Conservation (phyloP, 257 asterid species). For the Penstemon newberryi region DNA sequence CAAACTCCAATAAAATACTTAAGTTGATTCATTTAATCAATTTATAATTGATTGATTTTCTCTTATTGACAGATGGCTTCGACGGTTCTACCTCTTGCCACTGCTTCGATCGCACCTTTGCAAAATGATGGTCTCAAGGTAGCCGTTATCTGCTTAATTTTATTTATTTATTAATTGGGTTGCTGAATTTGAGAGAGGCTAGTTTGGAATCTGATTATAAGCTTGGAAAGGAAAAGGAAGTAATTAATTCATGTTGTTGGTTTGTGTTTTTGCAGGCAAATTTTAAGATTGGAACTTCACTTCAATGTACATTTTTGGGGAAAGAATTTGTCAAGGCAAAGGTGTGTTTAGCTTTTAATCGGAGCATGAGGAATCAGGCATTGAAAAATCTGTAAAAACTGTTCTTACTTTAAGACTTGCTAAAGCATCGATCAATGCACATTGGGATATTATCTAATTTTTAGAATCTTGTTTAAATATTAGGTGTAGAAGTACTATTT, state of each 20-base stretch:
- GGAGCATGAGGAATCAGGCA: not conserved
- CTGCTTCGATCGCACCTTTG: not conserved
- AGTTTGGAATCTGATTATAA: too few species aligned
- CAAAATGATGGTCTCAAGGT: slow-evolving; percentile 16
- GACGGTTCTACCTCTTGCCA: not conserved
- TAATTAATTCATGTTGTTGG: not conserved
- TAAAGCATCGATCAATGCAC: not conserved
- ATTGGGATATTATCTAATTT: not conserved
- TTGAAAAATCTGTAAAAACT: not conserved
- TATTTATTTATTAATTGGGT: too few species aligned
- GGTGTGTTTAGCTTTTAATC: slow-evolving; percentile 41
- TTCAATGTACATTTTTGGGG: slow-evolving; percentile 37
- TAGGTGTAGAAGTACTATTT: not conserved
- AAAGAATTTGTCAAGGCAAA: slow-evolving; percentile 39
- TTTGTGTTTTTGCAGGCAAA: slow-evolving; percentile 42
- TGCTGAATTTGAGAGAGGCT: too few species aligned
- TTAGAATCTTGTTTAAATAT: not conserved
- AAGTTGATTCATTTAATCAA: not conserved
- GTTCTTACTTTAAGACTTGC: slow-evolving; percentile 13
- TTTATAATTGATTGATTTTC: not conserved
- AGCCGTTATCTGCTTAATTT: too few species aligned
- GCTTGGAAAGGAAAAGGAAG: too few species aligned
- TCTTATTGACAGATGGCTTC: slow-evolving; percentile 2
- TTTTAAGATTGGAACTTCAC: slow-evolving; percentile 41
- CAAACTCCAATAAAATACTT: too few species aligned